Evolutionary conservation across 2,329 filamentous ascomycete genomes (phyloP).

Genomic region (Penicillium vulpinum): DNA sequence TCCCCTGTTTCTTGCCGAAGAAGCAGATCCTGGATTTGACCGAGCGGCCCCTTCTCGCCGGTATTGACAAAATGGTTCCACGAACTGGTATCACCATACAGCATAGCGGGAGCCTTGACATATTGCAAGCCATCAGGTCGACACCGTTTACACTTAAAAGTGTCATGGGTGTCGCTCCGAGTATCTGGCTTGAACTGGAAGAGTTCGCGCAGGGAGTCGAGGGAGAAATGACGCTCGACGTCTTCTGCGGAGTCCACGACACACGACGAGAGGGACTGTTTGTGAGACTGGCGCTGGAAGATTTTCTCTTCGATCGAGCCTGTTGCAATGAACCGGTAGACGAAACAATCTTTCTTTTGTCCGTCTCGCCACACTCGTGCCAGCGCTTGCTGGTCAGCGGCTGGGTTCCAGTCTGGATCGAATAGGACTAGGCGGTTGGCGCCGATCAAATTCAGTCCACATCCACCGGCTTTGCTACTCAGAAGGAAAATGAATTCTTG

Average conservation of each 20-base stretch:
- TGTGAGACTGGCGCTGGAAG: slow-evolving; percentile 97
- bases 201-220: slow-evolving; percentile 85
- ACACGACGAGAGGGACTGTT: slow-evolving; percentile 92
- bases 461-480: slow-evolving; percentile 94
- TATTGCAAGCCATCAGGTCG: slow-evolving; percentile 81
- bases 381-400: slow-evolving; percentile 93
- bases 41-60: slow-evolving; percentile 64
- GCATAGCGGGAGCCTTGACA: slow-evolving; percentile 88
- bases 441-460: slow-evolving; percentile 92
- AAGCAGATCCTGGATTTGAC: slow-evolving; percentile 84
- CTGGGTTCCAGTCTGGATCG: slow-evolving; percentile 97
- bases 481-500: slow-evolving; percentile 93
- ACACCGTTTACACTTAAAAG: slow-evolving; percentile 97
- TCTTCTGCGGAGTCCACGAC: slow-evolving; percentile 97
- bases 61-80: slow-evolving; percentile 97
- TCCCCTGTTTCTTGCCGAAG: slow-evolving; percentile 81
- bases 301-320: slow-evolving; percentile 99
- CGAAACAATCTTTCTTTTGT: slow-evolving; percentile 98
- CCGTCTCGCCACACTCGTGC: slow-evolving; percentile 98
- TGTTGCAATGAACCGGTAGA: slow-evolving; percentile 98
- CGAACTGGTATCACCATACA: slow-evolving; percentile 97
- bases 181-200: slow-evolving; percentile 90
- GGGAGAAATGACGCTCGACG: slow-evolving; percentile 92
- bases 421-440: slow-evolving; percentile 94
- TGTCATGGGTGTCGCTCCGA: slow-evolving; percentile 92